Base-by-base conservation (phyloP, 768 basidiomycete species). In the Lyophyllum decastes region DNA sequence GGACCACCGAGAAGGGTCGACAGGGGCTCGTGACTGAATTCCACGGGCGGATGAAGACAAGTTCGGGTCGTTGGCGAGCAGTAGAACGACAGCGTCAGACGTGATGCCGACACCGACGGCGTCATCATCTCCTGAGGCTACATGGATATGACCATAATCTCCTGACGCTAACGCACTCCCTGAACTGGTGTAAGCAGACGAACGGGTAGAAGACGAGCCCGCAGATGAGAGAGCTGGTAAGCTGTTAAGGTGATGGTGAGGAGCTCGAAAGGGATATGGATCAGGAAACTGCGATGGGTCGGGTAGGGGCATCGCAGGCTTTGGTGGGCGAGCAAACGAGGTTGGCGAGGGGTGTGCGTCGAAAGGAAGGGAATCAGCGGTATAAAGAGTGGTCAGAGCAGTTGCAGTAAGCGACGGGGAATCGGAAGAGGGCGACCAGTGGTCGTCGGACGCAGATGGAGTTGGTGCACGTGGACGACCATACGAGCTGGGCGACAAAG, bases 151-250 rank as follows among this genome's bases (percentile, higher is more conserved):
- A 21, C 80, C 78, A 53, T 80, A 85, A 71, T 92, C 90, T 38
- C 78, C 78, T 41, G 84, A 83, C 24, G 80, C 75, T 44, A 83
- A 69, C 19, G 82, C 79, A 70, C 87, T 88, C 54, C 86, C 87
- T 19, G 85, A 84, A 71, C 81, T 87, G 22, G 89, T 88, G 67
- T 91, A 91, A 4, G 90, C 89, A 4, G 89, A 89, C 8, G 90
- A 91, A 49, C 90, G 82, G 7, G 88, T 84, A 4, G 89, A 90
- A 24, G 88, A 87, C 0, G 92, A 89, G 45, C 84, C 83, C 41
- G 82, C 82, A 4, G 88, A 88, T 2, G 89, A 90, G 53, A 90
- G 83, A 16, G 86, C 77, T 3, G 87, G 87, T 33, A 74, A 72
- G 49, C 74, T 75, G 35, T 76, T 73, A n/a, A 78, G 74, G 53